These are phyloP conservation scores for Linderina pennispora DNA, from an alignment of 192 early-diverging fungal genomes.

Conservation along the genomic window DNA sequence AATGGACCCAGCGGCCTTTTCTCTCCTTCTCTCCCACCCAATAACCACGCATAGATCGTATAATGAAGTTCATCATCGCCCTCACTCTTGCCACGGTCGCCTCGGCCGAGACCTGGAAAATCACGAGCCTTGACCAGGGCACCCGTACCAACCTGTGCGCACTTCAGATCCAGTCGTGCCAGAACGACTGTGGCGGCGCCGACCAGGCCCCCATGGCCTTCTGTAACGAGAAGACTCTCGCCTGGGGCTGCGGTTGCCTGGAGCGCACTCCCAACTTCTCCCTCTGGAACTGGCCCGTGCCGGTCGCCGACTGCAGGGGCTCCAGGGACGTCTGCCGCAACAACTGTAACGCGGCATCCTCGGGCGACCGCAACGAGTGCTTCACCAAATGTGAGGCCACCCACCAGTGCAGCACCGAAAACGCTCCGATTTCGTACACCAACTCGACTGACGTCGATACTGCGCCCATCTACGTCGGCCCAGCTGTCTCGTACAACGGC, in stretches of 20 bases:
- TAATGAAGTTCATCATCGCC: slow-evolving; percentile 25
- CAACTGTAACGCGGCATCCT: slow-evolving; percentile 29
- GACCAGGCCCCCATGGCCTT: slow-evolving; percentile 44
- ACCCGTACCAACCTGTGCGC: slow-evolving; percentile 35
- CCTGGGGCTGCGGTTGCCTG: slow-evolving; percentile 50
- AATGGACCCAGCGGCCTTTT: no score
- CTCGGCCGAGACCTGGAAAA: slow-evolving; percentile 32
- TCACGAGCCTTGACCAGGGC: slow-evolving; percentile 23
- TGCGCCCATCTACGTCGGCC: slow-evolving; percentile 33
- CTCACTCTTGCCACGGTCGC: slow-evolving; percentile 9
- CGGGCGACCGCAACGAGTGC: slow-evolving; percentile 23
- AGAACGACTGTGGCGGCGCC: slow-evolving; percentile 45
- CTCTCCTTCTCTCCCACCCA: no score
- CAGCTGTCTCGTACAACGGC: slow-evolving; percentile 44
- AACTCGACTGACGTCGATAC: slow-evolving; percentile 6
- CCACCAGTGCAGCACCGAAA: slow-evolving; percentile 43
- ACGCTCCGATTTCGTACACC: slow-evolving; percentile 45
- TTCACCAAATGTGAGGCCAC: slow-evolving; percentile 25
- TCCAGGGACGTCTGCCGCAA: slow-evolving; percentile 19
- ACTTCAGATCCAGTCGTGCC: slow-evolving; percentile 39
- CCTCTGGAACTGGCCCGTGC: slow-evolving; percentile 45
- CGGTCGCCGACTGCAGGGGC: slow-evolving; percentile 41
- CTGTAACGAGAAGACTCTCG: slow-evolving; percentile 50
- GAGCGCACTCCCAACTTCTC: slow-evolving; percentile 39
- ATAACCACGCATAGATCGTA: no score